Base-by-base conservation (phyloP, 352 stramenopile species). In the Nannochloropsis limnetica region DNA sequence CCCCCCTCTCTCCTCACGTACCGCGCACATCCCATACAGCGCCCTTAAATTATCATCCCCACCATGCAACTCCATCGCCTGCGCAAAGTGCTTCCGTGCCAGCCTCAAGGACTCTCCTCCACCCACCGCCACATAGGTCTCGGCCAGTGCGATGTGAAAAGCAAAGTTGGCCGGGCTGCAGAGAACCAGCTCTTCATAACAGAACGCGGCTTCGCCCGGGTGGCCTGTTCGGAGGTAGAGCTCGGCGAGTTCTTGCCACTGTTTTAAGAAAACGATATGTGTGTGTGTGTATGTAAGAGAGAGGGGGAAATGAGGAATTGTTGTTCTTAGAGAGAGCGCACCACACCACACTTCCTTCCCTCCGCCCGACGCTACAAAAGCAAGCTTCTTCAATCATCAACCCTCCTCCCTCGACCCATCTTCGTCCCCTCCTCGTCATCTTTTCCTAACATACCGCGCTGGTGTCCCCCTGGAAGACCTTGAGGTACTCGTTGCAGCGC, bases 181-280 rank as follows among this genome's bases (percentile, higher is more conserved):
- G 29, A 81, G 69, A 31, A 81, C 37, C 1, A 81, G 69, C 69
- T 81, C 69, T 22, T 81, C 69, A 20, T 61, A 44, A 31, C 69
- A 81, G 22, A 81, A 81, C 11, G 69, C 69, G 29, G 69, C 69
- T 44, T 44, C 28, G 69, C 22, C 15, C 25, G 14, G 9, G 28
- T 81, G 69, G 28, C 69, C 69, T 31, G 37, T 44, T 15, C 23
- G 69, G 11, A 61, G 5, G 23, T 81, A 54, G 11, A 81, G 25
- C 2, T 68, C 69, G 17, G 69, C 69, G 11, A 81, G 69, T 22
- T 81, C 69, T 31, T 81, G 69, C 69, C 69, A 81, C 61, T 74
- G 20, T 25, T 29, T 23, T 49, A 20, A 14, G 4, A 6, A 49
- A 6, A 3, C 0, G 17, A 49, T 49, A 14, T 49, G 17, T 0